Evolutionary conservation across 805 yeast genomes (phyloP).

Genomic region (Lachancea nothofagi): DNA sequence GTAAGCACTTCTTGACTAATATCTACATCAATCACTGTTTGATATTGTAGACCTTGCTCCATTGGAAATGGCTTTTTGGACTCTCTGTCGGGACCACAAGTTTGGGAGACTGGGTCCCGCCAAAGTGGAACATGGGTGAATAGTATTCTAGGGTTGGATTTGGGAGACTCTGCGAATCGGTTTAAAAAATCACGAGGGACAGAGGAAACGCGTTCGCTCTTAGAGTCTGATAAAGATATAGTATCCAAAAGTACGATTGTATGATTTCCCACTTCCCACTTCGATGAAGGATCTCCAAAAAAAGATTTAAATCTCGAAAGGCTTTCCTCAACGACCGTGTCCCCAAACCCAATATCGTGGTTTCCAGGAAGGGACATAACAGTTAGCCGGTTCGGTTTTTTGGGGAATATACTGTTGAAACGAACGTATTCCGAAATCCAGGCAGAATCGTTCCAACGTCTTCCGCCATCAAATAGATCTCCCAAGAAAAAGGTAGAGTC

Average conservation of each 20-base stretch:
- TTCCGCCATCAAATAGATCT: slow-evolving; percentile 91
- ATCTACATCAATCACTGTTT: slow-evolving; percentile 70
- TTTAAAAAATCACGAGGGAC: slow-evolving; percentile 51
- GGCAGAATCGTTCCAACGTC: slow-evolving; percentile 68
- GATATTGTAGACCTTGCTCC: slow-evolving; percentile 75
- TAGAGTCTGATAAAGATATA: slow-evolving; percentile 66
- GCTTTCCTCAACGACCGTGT: slow-evolving; percentile 53
- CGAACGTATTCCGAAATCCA: slow-evolving; percentile 72
- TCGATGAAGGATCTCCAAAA: slow-evolving; percentile 66
- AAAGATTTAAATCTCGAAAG: slow-evolving; percentile 57
- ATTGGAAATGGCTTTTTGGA: slow-evolving; percentile 60
- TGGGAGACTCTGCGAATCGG: slow-evolving; percentile 27
- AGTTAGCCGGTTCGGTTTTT: slow-evolving; percentile 40
- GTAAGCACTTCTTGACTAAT: slow-evolving; percentile 54
- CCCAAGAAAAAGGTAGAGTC: slow-evolving; percentile 78
- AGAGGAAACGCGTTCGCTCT: slow-evolving; percentile 39
- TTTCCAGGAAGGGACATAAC: slow-evolving; percentile 72
- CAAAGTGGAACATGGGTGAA: slow-evolving; percentile 86
- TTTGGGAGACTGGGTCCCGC: slow-evolving; percentile 54
- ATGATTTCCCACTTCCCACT: slow-evolving; percentile 56
- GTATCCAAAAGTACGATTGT: slow-evolving; percentile 75
- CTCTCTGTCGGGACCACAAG: slow-evolving; percentile 78
- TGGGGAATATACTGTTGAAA: slow-evolving; percentile 62
- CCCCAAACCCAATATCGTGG: slow-evolving; percentile 94
- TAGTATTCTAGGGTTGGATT: slow-evolving; percentile 54